Evolutionary conservation across 768 basidiomycete species (phyloP).

Genomic region (Tulasnella sp.): DNA sequence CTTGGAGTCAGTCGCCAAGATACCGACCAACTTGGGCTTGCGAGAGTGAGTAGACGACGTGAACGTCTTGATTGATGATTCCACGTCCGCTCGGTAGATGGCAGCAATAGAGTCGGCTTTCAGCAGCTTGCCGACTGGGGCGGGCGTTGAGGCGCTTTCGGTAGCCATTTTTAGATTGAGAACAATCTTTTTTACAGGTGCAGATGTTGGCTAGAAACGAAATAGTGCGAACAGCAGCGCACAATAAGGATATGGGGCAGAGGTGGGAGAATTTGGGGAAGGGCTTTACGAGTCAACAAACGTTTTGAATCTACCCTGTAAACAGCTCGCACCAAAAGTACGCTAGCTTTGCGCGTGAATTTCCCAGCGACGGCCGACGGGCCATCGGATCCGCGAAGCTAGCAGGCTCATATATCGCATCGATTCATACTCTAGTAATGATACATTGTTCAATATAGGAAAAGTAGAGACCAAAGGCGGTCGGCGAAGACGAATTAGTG

Average conservation of each 20-base stretch:
- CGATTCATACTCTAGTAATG: not conserved
- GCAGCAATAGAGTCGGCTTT: conserved; percentile 69
- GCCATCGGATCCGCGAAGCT: not conserved
- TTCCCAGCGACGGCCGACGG: not conserved
- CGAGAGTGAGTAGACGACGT: conserved; percentile 1
- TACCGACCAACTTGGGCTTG: conserved; percentile 74
- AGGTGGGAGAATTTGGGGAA: not conserved
- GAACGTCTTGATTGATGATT: conserved; percentile 19
- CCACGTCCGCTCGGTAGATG: conserved; percentile 60
- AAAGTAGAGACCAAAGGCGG: not conserved
- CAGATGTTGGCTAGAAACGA: not conserved
- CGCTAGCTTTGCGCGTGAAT: not conserved
- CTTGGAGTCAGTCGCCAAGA: conserved; percentile 71
- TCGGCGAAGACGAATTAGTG: not conserved
- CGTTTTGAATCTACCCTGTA: not conserved
- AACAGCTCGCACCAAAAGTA: not conserved
- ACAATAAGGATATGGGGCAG: not conserved
- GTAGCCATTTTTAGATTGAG: not conserved
- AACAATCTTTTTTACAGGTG: not conserved
- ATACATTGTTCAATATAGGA: not conserved
- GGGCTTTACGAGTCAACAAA: not conserved
- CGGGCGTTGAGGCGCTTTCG: not conserved
- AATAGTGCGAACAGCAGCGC: not conserved
- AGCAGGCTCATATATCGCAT: not conserved
- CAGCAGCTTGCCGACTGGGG: conserved; percentile 43